A percentile compares a stretch with the other conserved stretches of the same genome.
These are phyloP conservation scores for Erysimum pusillum DNA, from an alignment of 441 rosid genomes.

Conservation along the genomic window DNA sequence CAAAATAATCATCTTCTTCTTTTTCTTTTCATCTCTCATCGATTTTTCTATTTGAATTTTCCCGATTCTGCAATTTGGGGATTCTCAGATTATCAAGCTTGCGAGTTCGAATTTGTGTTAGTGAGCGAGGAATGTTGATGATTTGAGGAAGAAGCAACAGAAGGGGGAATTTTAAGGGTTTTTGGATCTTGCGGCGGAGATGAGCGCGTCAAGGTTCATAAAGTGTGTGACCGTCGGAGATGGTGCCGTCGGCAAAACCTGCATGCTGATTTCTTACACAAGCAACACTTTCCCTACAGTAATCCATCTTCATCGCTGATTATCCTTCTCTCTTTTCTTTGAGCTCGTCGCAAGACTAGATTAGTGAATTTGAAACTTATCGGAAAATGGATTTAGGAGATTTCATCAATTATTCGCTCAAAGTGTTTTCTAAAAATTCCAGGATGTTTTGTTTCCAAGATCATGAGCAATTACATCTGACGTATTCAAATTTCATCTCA, in stretches of 20 bases:
- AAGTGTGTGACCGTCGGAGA: conserved; percentile 99
- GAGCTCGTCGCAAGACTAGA: conserved; percentile 2
- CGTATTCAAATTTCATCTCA: conserved; percentile 4
- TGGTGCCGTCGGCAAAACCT: conserved; percentile 97
- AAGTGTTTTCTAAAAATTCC: neutral
- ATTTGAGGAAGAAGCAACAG: conserved; percentile 30
- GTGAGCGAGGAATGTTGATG: conserved; percentile 17
- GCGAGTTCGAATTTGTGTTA: conserved; percentile 4
- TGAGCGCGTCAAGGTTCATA: conserved; percentile 93
- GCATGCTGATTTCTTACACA: conserved; percentile 93
- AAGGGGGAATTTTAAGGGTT: neutral
- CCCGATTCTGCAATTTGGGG: conserved; percentile 4
- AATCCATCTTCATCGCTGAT: neutral
- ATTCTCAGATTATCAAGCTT: conserved; percentile 35
- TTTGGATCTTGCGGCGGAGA: conserved; percentile 46
- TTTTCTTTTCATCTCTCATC: conserved; percentile 7
- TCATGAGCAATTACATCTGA: neutral
- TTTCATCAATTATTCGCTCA: neutral
- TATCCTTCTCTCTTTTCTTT: neutral
- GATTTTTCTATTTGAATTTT: neutral
- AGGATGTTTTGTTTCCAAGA: neutral
- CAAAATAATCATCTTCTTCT: conserved; percentile 8
- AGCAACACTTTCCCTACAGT: conserved; percentile 99
- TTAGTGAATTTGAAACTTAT: neutral
- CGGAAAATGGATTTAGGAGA: neutral